Evolutionary conservation across 306 rosid genomes (phyloP), one percentile per base, ranked within the genome.

Genomic region (Acmispon strigosus): DNA sequence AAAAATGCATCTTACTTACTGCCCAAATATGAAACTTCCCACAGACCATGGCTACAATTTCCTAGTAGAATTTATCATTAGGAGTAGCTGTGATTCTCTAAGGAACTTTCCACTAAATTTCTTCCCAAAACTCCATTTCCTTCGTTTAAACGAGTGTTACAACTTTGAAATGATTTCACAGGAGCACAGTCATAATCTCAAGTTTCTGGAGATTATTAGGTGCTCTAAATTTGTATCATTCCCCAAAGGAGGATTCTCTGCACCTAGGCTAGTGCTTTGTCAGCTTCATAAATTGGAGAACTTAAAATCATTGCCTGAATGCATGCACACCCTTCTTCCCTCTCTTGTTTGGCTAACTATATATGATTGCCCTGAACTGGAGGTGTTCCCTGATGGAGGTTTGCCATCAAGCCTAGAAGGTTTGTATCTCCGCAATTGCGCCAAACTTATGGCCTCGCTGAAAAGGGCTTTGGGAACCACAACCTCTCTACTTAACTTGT

Each of bases 151-250:
- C 0, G 0, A 1, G 6, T 74, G 80, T 62, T 1, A 8, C 1
- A 53, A 74, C 44, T 22, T 79, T 14, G 79, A 62, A 10, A 52
- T 16, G 10, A 8, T 68, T 4, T 6, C 67, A 0, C 48, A 73
- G 9, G 37, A 32, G 37, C 62, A 34, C 0, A 11, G 20, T 0
- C 54, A 47, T 15, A 10, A 47, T 10, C 37, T 6, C 5, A 4
- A 1, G 2, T 0, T 1, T 9, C 17, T 74, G 11, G 1, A 0
- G 0, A 32, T 32, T 6, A 0, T 0, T 0, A 2, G 0, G 0
- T 77, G 81, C 15, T 44, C 67, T n/a, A 62, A 70, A 53, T 77
- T 69, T 45, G 61, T 42, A n/a, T 70, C 68, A 4, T 77, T 77
- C 6, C 73, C 72, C 0, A 15, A 18, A 18, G 72, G 51, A 47